Conservation (phyloP, 345 rosid genomes). For the Mercurialis annua region DNA sequence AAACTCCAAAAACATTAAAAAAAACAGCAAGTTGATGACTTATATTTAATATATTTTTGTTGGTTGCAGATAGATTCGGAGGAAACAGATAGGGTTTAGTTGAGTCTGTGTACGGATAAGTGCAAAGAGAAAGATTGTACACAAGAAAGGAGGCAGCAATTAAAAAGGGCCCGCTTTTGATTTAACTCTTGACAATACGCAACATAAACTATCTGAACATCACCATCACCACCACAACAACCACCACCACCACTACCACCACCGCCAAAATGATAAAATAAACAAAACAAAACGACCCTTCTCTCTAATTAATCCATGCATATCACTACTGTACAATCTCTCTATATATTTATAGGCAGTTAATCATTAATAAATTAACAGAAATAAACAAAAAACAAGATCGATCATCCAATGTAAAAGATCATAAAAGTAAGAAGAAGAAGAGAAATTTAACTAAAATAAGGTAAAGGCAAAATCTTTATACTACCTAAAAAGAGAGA, state of each 20-base stretch:
- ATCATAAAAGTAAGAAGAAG: conserved; percentile 1
- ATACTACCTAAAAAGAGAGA: not conserved
- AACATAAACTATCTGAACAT: conserved; percentile 47
- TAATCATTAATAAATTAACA: not conserved
- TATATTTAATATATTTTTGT: conserved; percentile 1
- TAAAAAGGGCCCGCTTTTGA: conserved; percentile 35
- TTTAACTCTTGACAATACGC: conserved; percentile 30
- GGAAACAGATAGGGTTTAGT: conserved; percentile 21
- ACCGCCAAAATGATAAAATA: not conserved
- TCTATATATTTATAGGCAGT: not conserved
- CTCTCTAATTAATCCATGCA: not conserved
- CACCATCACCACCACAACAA: conserved; percentile 9
- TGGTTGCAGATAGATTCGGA: conserved; percentile 15
- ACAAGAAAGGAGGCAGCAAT: conserved; percentile 33
- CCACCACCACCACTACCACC: not conserved
- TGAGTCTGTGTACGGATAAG: conserved; percentile 47
- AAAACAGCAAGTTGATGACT: conserved; percentile 14
- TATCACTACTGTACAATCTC: not conserved
- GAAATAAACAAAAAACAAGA: not conserved
- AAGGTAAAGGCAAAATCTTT: not conserved
- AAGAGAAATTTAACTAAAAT: not conserved
- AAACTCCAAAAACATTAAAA: not conserved
- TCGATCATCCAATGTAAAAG: not conserved
- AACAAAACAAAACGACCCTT: conserved; percentile 7
- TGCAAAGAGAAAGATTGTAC: conserved; percentile 35